A percentile compares a stretch with the other conserved stretches of the same genome.
phyloP scores from a whole-genome alignment of 1,284 basidiomycete species.

The Heterobasidion irregulare region DNA sequence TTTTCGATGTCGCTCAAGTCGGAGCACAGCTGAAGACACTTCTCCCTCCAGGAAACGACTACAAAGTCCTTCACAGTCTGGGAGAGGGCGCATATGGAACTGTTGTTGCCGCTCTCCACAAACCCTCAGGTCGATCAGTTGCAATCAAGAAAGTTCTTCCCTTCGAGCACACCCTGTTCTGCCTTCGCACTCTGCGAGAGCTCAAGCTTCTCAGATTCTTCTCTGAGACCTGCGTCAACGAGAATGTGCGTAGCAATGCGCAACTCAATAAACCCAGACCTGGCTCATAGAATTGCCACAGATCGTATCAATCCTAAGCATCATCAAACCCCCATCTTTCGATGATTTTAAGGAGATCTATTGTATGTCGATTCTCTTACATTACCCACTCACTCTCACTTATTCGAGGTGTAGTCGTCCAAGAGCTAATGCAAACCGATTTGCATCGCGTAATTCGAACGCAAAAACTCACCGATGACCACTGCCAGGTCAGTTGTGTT shows the following conservation, averaged over 20 bases:
- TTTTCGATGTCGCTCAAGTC: neutral
- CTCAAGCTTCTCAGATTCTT: constrained; percentile 81
- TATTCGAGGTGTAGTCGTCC: constrained; percentile 48
- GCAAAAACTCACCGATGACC: constrained; percentile 84
- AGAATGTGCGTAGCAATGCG: constrained; percentile 43
- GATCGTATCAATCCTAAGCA: constrained; percentile 85
- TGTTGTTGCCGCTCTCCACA: constrained; percentile 60
- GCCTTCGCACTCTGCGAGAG: constrained; percentile 69
- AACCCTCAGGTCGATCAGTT: constrained; percentile 56
- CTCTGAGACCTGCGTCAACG: constrained; percentile 74
- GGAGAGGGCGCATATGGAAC: constrained; percentile 78
- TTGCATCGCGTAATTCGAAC: constrained; percentile 87
- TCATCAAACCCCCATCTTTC: constrained; percentile 69
- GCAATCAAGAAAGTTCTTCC: constrained; percentile 82
- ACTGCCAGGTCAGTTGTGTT: constrained; percentile 62
- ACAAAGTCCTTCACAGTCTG: constrained; percentile 65
- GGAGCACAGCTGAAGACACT: neutral
- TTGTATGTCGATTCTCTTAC: constrained; percentile 26
- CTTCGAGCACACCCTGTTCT: constrained; percentile 79
- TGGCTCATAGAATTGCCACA: constrained; percentile 18
- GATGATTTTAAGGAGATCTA: constrained; percentile 82
- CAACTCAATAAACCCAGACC: neutral
- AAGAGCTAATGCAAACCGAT: constrained; percentile 89
- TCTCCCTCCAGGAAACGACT: constrained; percentile 49
- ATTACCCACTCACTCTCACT: constrained; percentile 4